These are phyloP conservation scores for Physcomitrellopsis africana DNA, from an alignment of 225 moss, liverwort and hornwort species.

Conservation along the genomic window DNA sequence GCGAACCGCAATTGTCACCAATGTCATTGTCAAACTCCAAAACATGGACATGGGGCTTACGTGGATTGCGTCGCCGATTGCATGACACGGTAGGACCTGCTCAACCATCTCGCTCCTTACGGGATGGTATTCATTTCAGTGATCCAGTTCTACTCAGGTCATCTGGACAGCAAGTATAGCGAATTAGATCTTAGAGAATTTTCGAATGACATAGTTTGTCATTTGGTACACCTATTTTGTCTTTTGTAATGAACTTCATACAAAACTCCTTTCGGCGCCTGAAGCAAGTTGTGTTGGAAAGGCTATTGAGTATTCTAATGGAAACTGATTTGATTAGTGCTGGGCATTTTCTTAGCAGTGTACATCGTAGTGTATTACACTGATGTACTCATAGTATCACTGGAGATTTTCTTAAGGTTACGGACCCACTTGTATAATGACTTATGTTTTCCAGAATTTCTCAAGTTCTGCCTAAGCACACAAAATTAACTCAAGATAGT, in stretches of 20 bases:
- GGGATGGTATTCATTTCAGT: constrained; percentile 12
- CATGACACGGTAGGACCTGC: constrained; percentile 15
- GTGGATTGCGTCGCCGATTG: constrained; percentile 17
- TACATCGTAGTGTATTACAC: background rate
- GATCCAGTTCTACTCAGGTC: background rate
- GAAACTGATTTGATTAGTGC: background rate
- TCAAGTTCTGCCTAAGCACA: too few relatives aligned
- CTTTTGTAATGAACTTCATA: constrained; percentile 25
- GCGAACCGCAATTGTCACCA: constrained; percentile 47
- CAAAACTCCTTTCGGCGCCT: background rate
- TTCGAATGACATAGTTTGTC: constrained; percentile 35
- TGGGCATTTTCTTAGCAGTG: background rate
- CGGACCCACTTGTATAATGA: too few relatives aligned
- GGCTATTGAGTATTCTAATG: constrained; percentile 2
- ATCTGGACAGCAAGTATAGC: constrained; percentile 10
- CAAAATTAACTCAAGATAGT: too few relatives aligned
- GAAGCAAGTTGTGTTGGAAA: background rate
- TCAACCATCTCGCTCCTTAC: constrained; percentile 3
- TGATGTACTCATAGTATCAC: background rate
- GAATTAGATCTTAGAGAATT: constrained; percentile 15
- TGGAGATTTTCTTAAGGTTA: too few relatives aligned
- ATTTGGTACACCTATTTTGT: constrained; percentile 21
- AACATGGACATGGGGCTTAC: constrained; percentile 45
- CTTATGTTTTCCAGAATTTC: too few relatives aligned
- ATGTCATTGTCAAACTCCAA: constrained; percentile 35